Base-by-base conservation (phyloP, 305 asterid genomes). In the Fraxinus latifolia region DNA sequence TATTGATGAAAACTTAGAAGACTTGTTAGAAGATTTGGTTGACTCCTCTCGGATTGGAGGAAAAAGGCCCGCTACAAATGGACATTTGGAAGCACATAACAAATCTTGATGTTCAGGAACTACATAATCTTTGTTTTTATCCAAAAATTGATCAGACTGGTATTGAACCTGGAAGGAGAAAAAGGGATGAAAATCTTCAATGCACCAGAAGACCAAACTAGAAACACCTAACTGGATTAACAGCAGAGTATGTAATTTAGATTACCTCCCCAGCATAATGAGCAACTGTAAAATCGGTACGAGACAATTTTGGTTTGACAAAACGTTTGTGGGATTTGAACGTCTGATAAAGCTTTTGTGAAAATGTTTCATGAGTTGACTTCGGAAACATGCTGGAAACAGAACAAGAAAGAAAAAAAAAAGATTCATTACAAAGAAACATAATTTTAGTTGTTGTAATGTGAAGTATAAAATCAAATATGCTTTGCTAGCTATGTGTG, bases 241-340 rank as follows among this genome's bases (percentile, higher is more conserved):
- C 15, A 76, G 42, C 19, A 84, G 82, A 80, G 53, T 78, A 80
- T 32, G 74, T 67, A 25, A 65, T 82, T 82, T 83, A 86, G 74
- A 81, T 84, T 85, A 95, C 99, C 99, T 95, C 99, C 87, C 99
- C 99, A 62, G 99, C 99, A 86, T 95, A 95, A 88, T 95, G 99
- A 86, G 92, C 89, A 88, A 95, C 91, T 15, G 95, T 90, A 82
- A 95, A 95, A 91, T 93, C 97, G 7, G 96, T 91, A 67, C 97
- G 97, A 34, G 99, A 90, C 85, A 93, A 86, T 88, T 95, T 95
- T 79, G 99, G 99, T 90, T 93, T 95, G 87, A 93, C 85, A 82
- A 95, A 95, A 78, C 98, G 98, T 82, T 90, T 91, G 91, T 95
- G 95, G 80, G 86, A 33, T 85, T 91, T 94, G 84, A 93, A 95